Conservation (phyloP, 1,284 basidiomycete genomes). For the Cerrena zonata region DNA sequence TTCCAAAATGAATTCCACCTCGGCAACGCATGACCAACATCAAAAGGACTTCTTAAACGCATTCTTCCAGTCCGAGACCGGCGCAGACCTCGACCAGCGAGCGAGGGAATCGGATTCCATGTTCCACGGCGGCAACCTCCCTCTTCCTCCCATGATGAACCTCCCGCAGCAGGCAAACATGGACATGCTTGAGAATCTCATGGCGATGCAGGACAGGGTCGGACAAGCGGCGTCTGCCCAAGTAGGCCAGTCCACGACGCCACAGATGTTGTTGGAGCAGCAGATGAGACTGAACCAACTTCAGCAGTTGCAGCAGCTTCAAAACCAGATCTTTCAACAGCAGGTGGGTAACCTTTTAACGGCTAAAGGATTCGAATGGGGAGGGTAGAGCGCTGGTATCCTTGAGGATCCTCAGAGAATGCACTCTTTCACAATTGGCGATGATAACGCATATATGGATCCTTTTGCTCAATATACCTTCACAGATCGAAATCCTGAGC, state of each 20-base stretch:
- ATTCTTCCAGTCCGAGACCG: constrained; percentile 33
- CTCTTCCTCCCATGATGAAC: constrained; percentile 18
- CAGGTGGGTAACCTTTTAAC: constrained; percentile 47
- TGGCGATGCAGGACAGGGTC: constrained; percentile 34
- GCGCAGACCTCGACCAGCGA: constrained; percentile 14
- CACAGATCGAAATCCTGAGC: constrained; percentile 68
- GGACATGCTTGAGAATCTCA: constrained; percentile 47
- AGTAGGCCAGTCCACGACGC: constrained; percentile 21
- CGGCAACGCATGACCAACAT: constrained; percentile 25
- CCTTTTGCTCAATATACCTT: constrained; percentile 1
- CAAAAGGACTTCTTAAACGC: constrained; percentile 39
- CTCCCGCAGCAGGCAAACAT: constrained; percentile 30
- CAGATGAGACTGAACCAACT: constrained; percentile 69
- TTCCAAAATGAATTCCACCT: not conserved
- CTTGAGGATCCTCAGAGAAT: not conserved
- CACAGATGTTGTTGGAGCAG: constrained; percentile 47
- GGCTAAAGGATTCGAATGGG: not conserved
- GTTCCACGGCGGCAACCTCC: constrained; percentile 13
- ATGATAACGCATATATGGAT: too few species aligned
- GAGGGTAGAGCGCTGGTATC: constrained; percentile 1
- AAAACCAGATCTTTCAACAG: constrained; percentile 79
- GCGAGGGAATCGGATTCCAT: constrained; percentile 3
- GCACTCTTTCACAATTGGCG: too few species aligned
- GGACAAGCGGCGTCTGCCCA: constrained; percentile 14
- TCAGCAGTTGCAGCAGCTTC: constrained; percentile 71